Percentiles rank a stretch among this genome's conserved stretches.
Evolutionary conservation across 2,329 filamentous ascomycete species (phyloP).

Genomic region (Microsporum audouinii): DNA sequence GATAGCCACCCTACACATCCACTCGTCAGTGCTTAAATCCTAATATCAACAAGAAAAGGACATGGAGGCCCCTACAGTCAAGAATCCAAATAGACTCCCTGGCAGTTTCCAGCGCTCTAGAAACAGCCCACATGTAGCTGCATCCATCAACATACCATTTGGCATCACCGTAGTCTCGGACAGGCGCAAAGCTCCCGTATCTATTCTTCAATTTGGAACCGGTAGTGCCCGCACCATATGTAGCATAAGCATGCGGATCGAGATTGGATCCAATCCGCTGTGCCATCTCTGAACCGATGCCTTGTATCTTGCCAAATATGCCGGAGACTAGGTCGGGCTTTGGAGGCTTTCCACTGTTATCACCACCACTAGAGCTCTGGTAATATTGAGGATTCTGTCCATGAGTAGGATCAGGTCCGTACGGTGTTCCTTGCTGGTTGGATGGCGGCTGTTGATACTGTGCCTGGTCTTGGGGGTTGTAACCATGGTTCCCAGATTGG

Average conservation of each 20-base stretch:
- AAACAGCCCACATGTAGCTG: constrained; percentile 93
- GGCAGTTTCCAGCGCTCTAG: constrained; percentile 75
- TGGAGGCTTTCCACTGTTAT: constrained; percentile 20
- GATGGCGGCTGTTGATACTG: constrained; percentile 7
- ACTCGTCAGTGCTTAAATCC: constrained; percentile 33
- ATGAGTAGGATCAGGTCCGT: constrained; percentile 17
- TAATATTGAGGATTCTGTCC: constrained; percentile 21
- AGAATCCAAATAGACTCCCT: constrained; percentile 90
- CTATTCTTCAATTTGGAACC: constrained; percentile 62
- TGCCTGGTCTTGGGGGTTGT: constrained; percentile 2
- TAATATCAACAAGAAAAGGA: constrained; percentile 42
- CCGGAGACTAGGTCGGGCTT: constrained; percentile 33
- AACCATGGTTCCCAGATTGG: constrained; percentile 11
- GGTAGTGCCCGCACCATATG: constrained; percentile 29
- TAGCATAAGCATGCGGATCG: constrained; percentile 39
- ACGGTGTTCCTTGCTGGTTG: constrained; percentile 8
- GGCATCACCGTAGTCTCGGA: constrained; percentile 69
- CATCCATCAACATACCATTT: constrained; percentile 98
- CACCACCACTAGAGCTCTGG: constrained; percentile 9
- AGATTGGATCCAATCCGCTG: constrained; percentile 38
- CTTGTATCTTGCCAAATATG: constrained; percentile 46
- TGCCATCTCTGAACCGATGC: constrained; percentile 41
- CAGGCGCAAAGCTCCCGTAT: constrained; percentile 83
- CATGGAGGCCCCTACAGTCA: constrained; percentile 56
- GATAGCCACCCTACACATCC: constrained; percentile 73